Evolutionary conservation across 2,329 filamentous ascomycete genomes (phyloP), one percentile per base, ranked within the genome.

Genomic region (Calonectria honghensis): DNA sequence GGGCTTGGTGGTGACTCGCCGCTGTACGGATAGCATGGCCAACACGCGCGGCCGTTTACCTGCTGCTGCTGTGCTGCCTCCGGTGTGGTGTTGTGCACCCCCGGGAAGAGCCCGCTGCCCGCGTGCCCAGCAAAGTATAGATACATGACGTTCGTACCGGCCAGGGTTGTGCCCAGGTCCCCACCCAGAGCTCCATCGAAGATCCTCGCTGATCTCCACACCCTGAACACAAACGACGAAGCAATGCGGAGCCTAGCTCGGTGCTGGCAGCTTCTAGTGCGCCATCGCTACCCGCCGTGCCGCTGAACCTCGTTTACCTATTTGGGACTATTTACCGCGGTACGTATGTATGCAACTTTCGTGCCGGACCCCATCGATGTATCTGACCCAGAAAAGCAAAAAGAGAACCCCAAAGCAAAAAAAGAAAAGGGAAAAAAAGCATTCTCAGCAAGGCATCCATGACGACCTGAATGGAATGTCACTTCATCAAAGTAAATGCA

Each of bases 121-220:
- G 52, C 52, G n/a, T 35, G 63, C 59, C 66, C 39, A 52, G 31
- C 63, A 68, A 48, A 59, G 77, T 72, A 76, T 61, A 37, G 68
- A 73, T 75, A 59, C 59, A 59, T 72, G 69, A 72, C 57, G 50
- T 64, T 69, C 66, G 71, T 74, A 71, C 75, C 29, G 57, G 31
- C 59, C 74, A 78, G 73, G 73, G 39, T 73, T 73, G 64, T 63
- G 67, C 66, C 73, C 67, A 77, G 68, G 29, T 39, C 66, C 57
- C 79, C 79, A 77, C 79, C 45, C 27, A 27, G 16, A 66, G 68
- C 73, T 73, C 75, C 75, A 75, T 77, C 72, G 71, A 77, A 69
- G 71, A 73, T 76, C 75, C 75, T 79, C 76, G 52, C 52, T 75
- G 35, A 73, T 70, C 70, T 54, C 70, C 73, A 71, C 73, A 64